Conservation (phyloP, 2,329 filamentous ascomycete species). For the Diaporthe sp. region DNA sequence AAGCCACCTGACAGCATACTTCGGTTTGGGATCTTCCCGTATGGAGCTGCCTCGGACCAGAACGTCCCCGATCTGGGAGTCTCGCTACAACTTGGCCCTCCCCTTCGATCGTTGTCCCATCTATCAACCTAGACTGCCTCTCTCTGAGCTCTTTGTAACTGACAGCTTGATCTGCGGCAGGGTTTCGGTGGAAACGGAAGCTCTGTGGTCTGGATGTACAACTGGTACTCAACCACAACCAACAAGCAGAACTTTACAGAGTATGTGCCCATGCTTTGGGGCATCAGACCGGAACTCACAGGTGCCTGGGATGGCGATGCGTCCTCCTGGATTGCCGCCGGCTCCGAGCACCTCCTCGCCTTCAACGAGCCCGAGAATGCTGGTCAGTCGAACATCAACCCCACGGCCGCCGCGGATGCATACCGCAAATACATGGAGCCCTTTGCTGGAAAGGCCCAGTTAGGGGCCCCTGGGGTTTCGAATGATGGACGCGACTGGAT, state of each 20-base stretch:
- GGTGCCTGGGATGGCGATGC: conserved; percentile 41
- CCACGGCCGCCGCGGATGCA: conserved; percentile 52
- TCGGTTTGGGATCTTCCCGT: background rate
- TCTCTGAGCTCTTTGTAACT: background rate
- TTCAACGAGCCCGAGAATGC: conserved; percentile 46
- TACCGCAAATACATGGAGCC: conserved; percentile 60
- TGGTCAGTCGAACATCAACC: conserved; percentile 46
- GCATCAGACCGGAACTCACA: conserved; percentile 40
- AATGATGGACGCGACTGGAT: conserved; percentile 61
- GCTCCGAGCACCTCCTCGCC: conserved; percentile 43
- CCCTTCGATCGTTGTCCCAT: background rate
- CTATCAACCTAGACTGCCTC: background rate
- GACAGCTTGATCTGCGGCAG: background rate
- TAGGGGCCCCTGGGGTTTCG: conserved; percentile 63
- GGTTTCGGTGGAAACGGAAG: conserved; percentile 41
- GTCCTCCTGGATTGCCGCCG: conserved; percentile 36
- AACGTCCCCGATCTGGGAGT: no score
- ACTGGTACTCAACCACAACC: conserved; percentile 45
- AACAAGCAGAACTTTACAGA: conserved; percentile 43
- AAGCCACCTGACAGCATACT: background rate
- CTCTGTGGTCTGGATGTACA: conserved; percentile 47
- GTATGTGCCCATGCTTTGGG: conserved; percentile 47
- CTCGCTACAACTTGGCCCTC: no score
- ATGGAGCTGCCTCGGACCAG: background rate
- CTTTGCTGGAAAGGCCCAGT: conserved; percentile 56